Base-by-base conservation (phyloP, 2,329 filamentous ascomycete genomes). In the Stenocarpella maydis region DNA sequence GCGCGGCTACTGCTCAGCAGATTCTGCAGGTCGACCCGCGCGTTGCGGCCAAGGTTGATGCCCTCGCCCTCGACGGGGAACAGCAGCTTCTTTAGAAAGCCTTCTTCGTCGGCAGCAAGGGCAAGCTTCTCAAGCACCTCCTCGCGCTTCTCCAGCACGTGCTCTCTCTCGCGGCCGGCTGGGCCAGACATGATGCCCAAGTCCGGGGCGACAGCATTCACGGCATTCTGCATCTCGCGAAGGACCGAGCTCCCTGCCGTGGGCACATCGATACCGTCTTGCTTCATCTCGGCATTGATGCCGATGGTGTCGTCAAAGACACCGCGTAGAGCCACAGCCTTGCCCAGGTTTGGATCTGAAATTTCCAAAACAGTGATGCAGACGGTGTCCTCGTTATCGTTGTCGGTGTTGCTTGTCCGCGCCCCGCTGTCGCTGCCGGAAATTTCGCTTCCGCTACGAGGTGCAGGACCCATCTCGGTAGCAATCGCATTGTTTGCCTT, bases 271-370 rank as follows among this genome's bases (percentile, higher is more conserved):
- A 99, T 88, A 12, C 96, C 96, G 74, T 99, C 96, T 72, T 95
- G 91, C 76, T 95, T 97, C 95, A 99, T 98, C 82, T 99, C 96
- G 0, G 92, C 87, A 75, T 98, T 98, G 82, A 99, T 98, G 64
- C 96, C 96, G 24, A 91, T 84, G n/a, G 85, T 88, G 75, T 98
- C 96, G 74, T 99, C 95, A 75, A 99, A 99, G 43, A 98, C 89
- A 17, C 93, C 93, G 47, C 94, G 92, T 82, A 99, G 89, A 15
- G 93, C 90, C n/a, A 97, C 81, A 0, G 95, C 96, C 80, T 96
- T 98, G 69, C 92, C 94, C 0, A 99, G 84, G 1, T 88, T 86
- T 37, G 93, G 90, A 72, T 91, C 88, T 0, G 96, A 94, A 10
- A 98, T 86, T 74, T 98, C 96, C 7, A 99, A 83, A 10, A 99